Base-by-base conservation (phyloP, 2,329 filamentous ascomycete species). In the Sporothrix mexicana region DNA sequence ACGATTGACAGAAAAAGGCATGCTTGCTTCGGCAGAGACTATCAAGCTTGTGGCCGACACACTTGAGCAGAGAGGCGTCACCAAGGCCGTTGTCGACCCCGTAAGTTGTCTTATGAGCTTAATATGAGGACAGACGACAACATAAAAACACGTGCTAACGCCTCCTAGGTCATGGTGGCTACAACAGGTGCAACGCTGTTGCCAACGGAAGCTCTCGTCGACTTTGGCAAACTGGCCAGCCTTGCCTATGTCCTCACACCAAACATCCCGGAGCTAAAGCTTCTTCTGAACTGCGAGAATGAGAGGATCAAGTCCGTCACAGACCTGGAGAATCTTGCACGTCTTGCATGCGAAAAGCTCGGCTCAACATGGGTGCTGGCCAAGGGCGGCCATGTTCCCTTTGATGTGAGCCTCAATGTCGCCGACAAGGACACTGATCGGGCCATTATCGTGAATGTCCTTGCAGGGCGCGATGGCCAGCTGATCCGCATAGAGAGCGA, bases 381-480 rank as follows among this genome's bases (percentile, higher is more conserved):
- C 73, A 98, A 98, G 82, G 95, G 95, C 57, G 95, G 95, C 0
- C 96, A 98, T 82, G 81, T 92, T n/a, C 94, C 95, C 1, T 87
- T 98, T 75, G 90, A 86, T 5, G 85, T 84, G 68, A 88, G 91
- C 66, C 85, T 89, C 25, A 85, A 84, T 6, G 86, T 88, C 0
- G 91, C 93, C 0, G 84, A 82, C 61, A 83, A 80, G 0, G 84
- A 89, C 0, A 85, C 85, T 8, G 90, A 95, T 69, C 88, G 84
- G 68, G 83, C 89, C 36, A 77, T 92, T 1, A 90, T 98, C 1
- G 86, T 97, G 41, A 93, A 98, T 79, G 86, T 98, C 3, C 85
- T 97, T 5, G 89, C 89, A 59, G 92, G 93, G 7, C 81, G 81
- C 0, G 86, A 85, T 0, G 72, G 71, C 0, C 81, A 87, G n/a